phyloP scores from a whole-genome alignment of 2,329 filamentous ascomycete species.

The Verticillium albo-atrum region DNA sequence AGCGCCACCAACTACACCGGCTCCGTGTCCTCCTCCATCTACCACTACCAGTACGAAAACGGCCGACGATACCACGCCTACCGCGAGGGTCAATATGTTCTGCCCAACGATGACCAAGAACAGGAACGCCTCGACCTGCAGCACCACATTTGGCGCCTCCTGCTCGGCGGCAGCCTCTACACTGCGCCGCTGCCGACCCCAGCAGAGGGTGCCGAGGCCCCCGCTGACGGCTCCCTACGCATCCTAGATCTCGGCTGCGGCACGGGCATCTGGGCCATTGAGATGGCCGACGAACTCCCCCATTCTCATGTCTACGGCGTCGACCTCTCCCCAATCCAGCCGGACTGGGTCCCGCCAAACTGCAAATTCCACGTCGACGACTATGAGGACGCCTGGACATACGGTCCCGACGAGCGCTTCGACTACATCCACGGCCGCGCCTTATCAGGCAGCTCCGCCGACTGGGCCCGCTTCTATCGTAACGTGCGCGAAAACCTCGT shows the following conservation, averaged over 20 bases:
- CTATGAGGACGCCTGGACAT: conserved; percentile 47
- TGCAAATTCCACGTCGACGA: conserved; percentile 64
- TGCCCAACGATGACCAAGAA: conserved; percentile 20
- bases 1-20: conserved; percentile 23
- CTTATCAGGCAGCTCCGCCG: not conserved
- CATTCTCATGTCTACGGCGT: conserved; percentile 5
- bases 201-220: not conserved
- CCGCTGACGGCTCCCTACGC: conserved; percentile 6
- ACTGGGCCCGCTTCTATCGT: not conserved
- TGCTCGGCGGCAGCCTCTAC: not conserved
- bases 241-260: conserved; percentile 58
- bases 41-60: conserved; percentile 38
- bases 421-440: conserved; percentile 25
- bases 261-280: conserved; percentile 52
- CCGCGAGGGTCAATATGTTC: conserved; percentile 35
- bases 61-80: conserved; percentile 44
- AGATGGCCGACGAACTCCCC: conserved; percentile 6
- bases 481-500: conserved; percentile 20
- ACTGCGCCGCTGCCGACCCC: not conserved
- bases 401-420: conserved; percentile 30
- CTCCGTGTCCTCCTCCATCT: conserved; percentile 37
- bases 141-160: conserved; percentile 8
- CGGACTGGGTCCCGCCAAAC: conserved; percentile 49
- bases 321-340: conserved; percentile 10
- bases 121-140: conserved; percentile 11